A percentile compares a stretch with the other conserved stretches of the same genome.
Evolutionary conservation across 2,329 filamentous ascomycete genomes (phyloP).

Genomic region (Botrytis fabae): DNA sequence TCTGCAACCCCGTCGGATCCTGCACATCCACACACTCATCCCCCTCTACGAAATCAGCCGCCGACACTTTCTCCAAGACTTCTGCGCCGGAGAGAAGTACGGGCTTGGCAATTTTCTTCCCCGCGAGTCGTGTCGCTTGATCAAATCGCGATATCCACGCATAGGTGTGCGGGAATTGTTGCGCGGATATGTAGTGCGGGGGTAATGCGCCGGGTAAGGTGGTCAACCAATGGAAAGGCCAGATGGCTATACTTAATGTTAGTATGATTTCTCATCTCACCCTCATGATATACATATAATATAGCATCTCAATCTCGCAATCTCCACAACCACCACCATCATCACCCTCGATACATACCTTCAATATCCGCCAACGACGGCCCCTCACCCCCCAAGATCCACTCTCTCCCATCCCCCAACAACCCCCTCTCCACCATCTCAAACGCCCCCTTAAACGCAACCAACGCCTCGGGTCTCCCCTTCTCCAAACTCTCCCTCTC

Average conservation of each 20-base stretch:
- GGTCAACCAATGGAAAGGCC: constrained; percentile 66
- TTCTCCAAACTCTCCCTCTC: constrained; percentile 43
- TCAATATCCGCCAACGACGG: constrained; percentile 68
- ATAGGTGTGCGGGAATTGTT: constrained; percentile 59
- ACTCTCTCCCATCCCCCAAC: constrained; percentile 64
- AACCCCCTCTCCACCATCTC: constrained; percentile 61
- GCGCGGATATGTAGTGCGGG: constrained; percentile 50
- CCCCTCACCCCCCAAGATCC: constrained; percentile 56
- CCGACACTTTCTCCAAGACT: constrained; percentile 51
- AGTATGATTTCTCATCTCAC: neutral
- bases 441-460: constrained; percentile 55
- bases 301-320: too few relatives aligned
- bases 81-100: constrained; percentile 53
- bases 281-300: neutral
- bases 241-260: constrained; percentile 46
- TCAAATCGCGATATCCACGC: constrained; percentile 66
- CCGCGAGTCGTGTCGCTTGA: constrained; percentile 47
- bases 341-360: constrained; percentile 41
- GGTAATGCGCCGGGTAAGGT: constrained; percentile 57
- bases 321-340: neutral
- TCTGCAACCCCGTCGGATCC: constrained; percentile 55
- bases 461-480: constrained; percentile 56
- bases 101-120: constrained; percentile 43
- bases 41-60: constrained; percentile 49
- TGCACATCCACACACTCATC: constrained; percentile 47